Evolutionary conservation across 2,329 filamentous ascomycete species (phyloP).

Genomic region (Lithohypha guttulata): DNA sequence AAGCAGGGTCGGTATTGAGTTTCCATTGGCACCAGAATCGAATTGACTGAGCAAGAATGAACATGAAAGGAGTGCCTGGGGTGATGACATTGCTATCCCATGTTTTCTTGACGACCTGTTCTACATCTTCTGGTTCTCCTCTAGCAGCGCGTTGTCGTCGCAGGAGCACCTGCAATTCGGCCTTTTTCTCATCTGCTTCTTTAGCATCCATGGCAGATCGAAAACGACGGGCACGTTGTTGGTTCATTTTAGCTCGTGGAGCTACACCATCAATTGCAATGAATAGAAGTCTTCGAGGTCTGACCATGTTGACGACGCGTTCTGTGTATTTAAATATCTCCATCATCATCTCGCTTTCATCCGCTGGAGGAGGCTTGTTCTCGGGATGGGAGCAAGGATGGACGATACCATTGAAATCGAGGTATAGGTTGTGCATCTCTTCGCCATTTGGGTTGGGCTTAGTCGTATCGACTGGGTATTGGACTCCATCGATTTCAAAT

Average conservation of each 20-base stretch:
- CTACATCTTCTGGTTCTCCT: slow-evolving; percentile 47
- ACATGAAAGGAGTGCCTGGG: slow-evolving; percentile 97
- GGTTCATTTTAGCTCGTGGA: slow-evolving; percentile 98
- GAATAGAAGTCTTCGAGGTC: slow-evolving; percentile 89
- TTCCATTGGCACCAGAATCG: slow-evolving; percentile 98
- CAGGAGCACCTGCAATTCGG: slow-evolving; percentile 74
- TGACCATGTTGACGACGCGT: slow-evolving; percentile 95
- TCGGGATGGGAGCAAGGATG: slow-evolving; percentile 98
- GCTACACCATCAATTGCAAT: slow-evolving; percentile 97
- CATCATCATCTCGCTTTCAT: slow-evolving; percentile 99
- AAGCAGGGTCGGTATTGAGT: slow-evolving; percentile 88
- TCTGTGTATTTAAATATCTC: slow-evolving; percentile 99
- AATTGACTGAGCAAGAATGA: slow-evolving; percentile 77
- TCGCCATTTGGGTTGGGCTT: slow-evolving; percentile 90
- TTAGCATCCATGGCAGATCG: slow-evolving; percentile 86
- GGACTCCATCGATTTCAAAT: slow-evolving; percentile 68
- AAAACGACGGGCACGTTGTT: slow-evolving; percentile 92
- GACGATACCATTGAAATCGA: slow-evolving; percentile 99
- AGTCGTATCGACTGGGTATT: slow-evolving; percentile 75
- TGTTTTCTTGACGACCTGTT: slow-evolving; percentile 65
- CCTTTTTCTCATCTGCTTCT: slow-evolving; percentile 86
- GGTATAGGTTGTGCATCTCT: slow-evolving; percentile 93
- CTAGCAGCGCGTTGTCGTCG: slow-evolving; percentile 57
- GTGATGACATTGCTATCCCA: slow-evolving; percentile 88
- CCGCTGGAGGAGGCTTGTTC: slow-evolving; percentile 77